phyloP scores from a whole-genome alignment of 2,329 filamentous ascomycete species.

The Dactylellina parvicollis region DNA sequence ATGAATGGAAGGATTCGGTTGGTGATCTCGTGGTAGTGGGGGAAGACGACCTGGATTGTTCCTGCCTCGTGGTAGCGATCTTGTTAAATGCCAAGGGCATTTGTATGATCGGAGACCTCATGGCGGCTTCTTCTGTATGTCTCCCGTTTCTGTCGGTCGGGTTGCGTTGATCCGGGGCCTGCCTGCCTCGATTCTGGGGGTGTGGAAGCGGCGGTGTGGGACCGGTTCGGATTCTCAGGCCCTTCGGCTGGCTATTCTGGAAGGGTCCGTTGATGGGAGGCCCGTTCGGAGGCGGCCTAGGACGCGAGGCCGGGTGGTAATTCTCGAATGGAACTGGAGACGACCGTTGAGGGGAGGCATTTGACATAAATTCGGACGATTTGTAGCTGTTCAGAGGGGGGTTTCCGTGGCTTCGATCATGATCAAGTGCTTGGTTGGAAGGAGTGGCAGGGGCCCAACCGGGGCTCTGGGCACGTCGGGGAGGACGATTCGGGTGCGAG shows the following conservation, averaged over 20 bases:
- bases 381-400: slow-evolving; percentile 39
- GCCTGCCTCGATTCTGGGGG: slow-evolving; percentile 47
- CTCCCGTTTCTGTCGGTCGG: slow-evolving; percentile 49
- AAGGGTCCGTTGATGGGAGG: slow-evolving; percentile 45
- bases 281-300: slow-evolving; percentile 47
- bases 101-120: slow-evolving; percentile 52
- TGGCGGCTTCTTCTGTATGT: slow-evolving; percentile 43
- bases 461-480: slow-evolving; percentile 39
- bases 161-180: slow-evolving; percentile 38
- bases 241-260: slow-evolving; percentile 49
- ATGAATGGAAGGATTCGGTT: slow-evolving; percentile 44
- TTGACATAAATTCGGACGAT: slow-evolving; percentile 42
- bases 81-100: slow-evolving; percentile 55
- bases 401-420: slow-evolving; percentile 28
- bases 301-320: slow-evolving; percentile 20
- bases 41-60: slow-evolving; percentile 46
- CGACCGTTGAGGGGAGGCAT: slow-evolving; percentile 40
- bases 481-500: slow-evolving; percentile 46
- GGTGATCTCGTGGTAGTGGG: slow-evolving; percentile 50
- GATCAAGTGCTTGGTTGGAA: neutral
- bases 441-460: slow-evolving; percentile 38
- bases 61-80: slow-evolving; percentile 47
- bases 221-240: slow-evolving; percentile 52
- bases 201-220: slow-evolving; percentile 47
- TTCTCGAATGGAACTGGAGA: slow-evolving; percentile 49